These are phyloP conservation scores for Dictyostelium citrinum DNA, from an alignment of 78 protist species.

Conservation along the genomic window DNA sequence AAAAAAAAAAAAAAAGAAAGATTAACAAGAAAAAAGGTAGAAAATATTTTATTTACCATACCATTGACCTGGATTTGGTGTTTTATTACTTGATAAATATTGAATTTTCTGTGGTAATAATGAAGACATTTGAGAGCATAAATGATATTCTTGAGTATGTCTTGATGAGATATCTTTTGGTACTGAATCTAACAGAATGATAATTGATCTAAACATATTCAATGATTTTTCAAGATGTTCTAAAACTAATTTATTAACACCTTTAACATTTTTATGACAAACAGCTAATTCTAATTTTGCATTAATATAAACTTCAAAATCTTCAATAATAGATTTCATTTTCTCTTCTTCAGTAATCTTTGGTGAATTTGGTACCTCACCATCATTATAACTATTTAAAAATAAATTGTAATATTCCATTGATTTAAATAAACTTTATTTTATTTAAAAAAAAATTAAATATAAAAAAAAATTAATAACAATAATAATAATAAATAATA, in stretches of 20 bases:
- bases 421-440: not conserved
- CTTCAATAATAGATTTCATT: not conserved
- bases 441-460: not conserved
- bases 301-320: not conserved
- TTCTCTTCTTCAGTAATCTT: not conserved
- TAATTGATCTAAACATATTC: not conserved
- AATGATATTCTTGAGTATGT: not conserved
- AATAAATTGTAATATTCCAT: slow-evolving; percentile 2
- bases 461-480: not conserved
- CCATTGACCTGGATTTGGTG: not conserved
- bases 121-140: not conserved
- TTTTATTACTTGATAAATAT: not conserved
- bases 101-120: slow-evolving; percentile 11
- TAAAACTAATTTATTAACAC: slow-evolving; percentile 4
- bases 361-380: not conserved
- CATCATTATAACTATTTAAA: not conserved
- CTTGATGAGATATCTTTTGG: not conserved
- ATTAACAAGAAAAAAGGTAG: too few relatives aligned
- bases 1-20: not conserved
- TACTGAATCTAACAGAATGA: not conserved
- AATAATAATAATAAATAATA: not conserved
- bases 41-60: not conserved
- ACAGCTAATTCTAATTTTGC: slow-evolving; percentile 1
- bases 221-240: not conserved
- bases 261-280: slow-evolving; percentile 20